Conservation (phyloP, 441 rosid species). For the Hura crepitans region DNA sequence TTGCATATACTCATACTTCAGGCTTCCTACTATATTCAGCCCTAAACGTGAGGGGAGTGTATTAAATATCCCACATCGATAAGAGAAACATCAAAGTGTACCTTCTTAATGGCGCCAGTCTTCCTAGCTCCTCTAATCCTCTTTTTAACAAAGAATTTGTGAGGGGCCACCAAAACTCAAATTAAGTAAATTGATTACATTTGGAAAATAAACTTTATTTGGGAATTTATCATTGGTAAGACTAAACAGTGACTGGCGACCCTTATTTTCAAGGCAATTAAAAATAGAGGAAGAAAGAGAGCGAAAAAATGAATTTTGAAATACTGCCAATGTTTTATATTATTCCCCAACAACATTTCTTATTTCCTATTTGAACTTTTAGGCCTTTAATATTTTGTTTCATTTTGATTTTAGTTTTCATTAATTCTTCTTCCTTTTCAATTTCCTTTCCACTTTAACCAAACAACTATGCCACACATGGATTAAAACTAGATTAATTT, state of each 20-base stretch:
- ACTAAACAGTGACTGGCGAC: background rate
- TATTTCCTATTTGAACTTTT: background rate
- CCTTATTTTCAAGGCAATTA: background rate
- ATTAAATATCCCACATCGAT: no score
- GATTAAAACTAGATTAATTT: background rate
- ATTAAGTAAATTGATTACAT: slow-evolving; percentile 81
- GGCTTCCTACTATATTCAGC: no score
- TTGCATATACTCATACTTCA: no score
- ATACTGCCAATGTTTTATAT: background rate
- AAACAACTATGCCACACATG: background rate
- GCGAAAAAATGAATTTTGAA: background rate
- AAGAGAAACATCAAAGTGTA: slow-evolving; percentile 19
- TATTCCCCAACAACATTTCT: background rate
- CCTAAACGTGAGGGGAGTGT: no score
- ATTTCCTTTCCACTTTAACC: background rate
- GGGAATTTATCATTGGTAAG: slow-evolving; percentile 11
- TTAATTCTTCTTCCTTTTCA: background rate
- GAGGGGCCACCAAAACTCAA: slow-evolving; percentile 94
- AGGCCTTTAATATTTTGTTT: background rate
- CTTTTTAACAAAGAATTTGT: slow-evolving; percentile 69
- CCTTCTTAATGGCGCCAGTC: slow-evolving; percentile 73
- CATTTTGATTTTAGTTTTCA: background rate
- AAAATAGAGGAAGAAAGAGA: background rate
- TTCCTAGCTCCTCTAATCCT: slow-evolving; percentile 65
- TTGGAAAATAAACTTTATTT: slow-evolving; percentile 34